Evolutionary conservation across 306 rosid species (phyloP).

Genomic region (Glycyrrhiza uralensis): DNA sequence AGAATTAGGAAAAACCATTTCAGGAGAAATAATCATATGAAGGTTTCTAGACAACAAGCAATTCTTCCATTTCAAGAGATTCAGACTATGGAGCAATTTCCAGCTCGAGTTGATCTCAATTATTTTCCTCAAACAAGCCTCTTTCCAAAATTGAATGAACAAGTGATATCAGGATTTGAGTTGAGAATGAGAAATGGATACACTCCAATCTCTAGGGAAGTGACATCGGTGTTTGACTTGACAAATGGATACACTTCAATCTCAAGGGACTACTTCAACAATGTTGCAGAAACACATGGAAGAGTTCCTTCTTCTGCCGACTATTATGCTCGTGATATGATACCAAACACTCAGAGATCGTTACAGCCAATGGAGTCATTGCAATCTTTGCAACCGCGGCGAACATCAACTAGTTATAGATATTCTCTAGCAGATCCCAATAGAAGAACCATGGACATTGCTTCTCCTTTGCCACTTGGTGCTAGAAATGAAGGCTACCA

Average conservation of each 20-base stretch:
- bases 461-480: neutral
- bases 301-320: neutral
- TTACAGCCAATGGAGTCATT: constrained; percentile 1
- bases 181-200: neutral
- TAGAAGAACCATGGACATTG: neutral
- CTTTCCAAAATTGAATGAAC: neutral
- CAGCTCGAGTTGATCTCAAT: neutral
- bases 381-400: constrained; percentile 7
- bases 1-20: neutral
- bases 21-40: neutral
- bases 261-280: neutral
- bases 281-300: neutral
- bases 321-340: neutral
- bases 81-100: neutral
- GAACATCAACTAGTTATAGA: neutral
- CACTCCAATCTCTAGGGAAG: neutral
- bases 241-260: neutral
- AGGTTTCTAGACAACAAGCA: neutral
- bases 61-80: neutral
- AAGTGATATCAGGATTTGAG: neutral
- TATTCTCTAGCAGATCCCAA: neutral
- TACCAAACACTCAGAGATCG: neutral
- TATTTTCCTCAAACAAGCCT: constrained; percentile 17
- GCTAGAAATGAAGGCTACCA: constrained; percentile 14
- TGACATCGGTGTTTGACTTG: too few species aligned